Base-by-base conservation (phyloP, 768 basidiomycete species). In the Tylopilus plumbeoviolaceoides region DNA sequence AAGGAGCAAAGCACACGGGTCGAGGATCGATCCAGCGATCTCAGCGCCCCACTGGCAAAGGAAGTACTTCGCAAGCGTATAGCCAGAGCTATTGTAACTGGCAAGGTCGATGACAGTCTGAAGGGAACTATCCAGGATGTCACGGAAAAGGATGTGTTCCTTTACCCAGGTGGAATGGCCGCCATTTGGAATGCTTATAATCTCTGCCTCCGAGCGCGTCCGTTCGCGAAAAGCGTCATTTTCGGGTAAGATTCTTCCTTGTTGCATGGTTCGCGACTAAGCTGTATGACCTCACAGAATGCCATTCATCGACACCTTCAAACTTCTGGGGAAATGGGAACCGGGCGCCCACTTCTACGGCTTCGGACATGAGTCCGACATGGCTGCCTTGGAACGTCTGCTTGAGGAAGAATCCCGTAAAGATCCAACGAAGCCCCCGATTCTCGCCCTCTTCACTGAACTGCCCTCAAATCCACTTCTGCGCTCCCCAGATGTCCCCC, bases 401-500 rank as follows among this genome's bases (percentile, higher is more conserved):
- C 76, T 95, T 15, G 73, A 76, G 44, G 63, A 70, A 8, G 78
- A 80, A 59, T 65, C 36, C 14, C 60, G 66, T 4, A 64, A 57
- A 33, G 67, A 76, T 48, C 73, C 59, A 11, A 64, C 69, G 1
- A 73, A 71, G 9, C 83, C 83, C 1, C 89, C 89, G 0, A 74
- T 92, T 21, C 73, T 91, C 7, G 83, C 92, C 0, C 75, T 98
- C 36, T 93, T 94, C 72, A 89, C 87, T 39, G 95, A 99, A 69
- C 92, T 97, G 67, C 95, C 95, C 0, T 94, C 92, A 1, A 99
- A 99, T 65, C 95, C 95, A 5, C 80, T 99, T n/a, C 74, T 99
- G 7, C 83, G 89, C n/a, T 87, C 87, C 2, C 80, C 91, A 12
- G 79, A 97, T 64, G 74, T 99, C 4, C 76, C 79, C 18, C 78